Evolutionary conservation across 2,329 filamentous ascomycete genomes (phyloP), one percentile per base, ranked within the genome.

Genomic region (Myotisia sp.): DNA sequence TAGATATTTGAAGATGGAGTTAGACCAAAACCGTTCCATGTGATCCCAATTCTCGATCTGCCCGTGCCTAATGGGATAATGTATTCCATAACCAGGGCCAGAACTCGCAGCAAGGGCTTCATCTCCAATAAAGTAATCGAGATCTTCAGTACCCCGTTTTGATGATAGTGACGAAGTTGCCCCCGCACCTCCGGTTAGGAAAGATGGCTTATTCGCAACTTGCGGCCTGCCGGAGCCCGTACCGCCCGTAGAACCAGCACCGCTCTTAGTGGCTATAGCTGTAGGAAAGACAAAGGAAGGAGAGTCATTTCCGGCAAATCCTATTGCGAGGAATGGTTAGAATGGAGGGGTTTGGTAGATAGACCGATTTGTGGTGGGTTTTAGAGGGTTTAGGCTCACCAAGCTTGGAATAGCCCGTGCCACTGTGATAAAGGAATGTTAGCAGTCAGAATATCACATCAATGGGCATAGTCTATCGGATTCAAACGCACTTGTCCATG

Each of bases 11-110:
- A 98, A 98, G 64, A 98, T 98, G 43, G 90, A 98, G 66, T 95
- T 95, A 47, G 92, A 95, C 90, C 90, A 98, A 66, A 95, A 98
- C 43, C 90, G 79, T 62, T 98, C 90, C 90, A 98, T 98, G 52
- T 94, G 83, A 62, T 98, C 90, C 90, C 90, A 98, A 57, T 98
- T 95, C 65, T 98, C 90, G 59, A 98, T 83, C 66, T 98, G 90
- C 31, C 90, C 90, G 55, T 98, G 90, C 45, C 90, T 77, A 51
- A 98, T 95, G 38, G 90, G 90, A 60, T 95, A 98, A 63, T 95
- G 84, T 56, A 98, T 70, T 38, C 85, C 87, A 62, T 98, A 98
- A 45, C 90, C 85, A 48, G 90, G 85, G 37, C 90, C 90, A 45
- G 67, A 74, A 29, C 83, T 69, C 29, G 87, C 87, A 41, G 79